Evolutionary conservation across 352 stramenopile genomes (phyloP), one percentile per base, ranked within the genome.

Genomic region (Pythium sp.): DNA sequence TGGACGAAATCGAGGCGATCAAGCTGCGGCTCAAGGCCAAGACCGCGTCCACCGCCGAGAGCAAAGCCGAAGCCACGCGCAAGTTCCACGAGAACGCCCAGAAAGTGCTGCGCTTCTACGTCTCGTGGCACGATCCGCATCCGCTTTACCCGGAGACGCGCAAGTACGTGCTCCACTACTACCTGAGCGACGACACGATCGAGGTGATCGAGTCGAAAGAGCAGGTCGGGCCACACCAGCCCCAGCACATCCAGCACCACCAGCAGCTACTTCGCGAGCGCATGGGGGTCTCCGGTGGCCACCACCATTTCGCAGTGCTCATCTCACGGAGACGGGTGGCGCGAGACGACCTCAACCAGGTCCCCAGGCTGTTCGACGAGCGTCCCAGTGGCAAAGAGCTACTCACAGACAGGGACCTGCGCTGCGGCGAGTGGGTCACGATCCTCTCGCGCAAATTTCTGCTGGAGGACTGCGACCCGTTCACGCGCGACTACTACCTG

Each of bases 131-230:
- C n/a, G 95, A 98, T 67, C 77, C 78, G 30, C 87, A 98, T 56
- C 86, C 87, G 24, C 73, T 97, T 59, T 97, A 97, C 65, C 91
- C 93, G 18, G 91, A 96, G 58, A 96, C 82, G 68, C 79, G 87
- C 20, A 75, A 81, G 46, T 98, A 97, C 71, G 83, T 96, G 26
- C 67, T 98, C 26, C 90, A 98, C 72, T 98, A 97, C 73, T 98
- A 97, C 72, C 65, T 98, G 58, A 74, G 78, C 28, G 92, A 98
- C 76, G 92, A 98, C 67, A 98, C 90, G 18, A 68, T 98, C 7
- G 92, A 98, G 73, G 75, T 98, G 2, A 76, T 95, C 20, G 92
- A 98, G 76, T 76, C 80, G 7, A 72, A 68, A 15, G 62, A 72
- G 34, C 58, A 73, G 7, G 74, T 36, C 9, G 32, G 77, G 22